Conservation (phyloP, 164 flowering plant species). For the Magnolia kwangsiensis region DNA sequence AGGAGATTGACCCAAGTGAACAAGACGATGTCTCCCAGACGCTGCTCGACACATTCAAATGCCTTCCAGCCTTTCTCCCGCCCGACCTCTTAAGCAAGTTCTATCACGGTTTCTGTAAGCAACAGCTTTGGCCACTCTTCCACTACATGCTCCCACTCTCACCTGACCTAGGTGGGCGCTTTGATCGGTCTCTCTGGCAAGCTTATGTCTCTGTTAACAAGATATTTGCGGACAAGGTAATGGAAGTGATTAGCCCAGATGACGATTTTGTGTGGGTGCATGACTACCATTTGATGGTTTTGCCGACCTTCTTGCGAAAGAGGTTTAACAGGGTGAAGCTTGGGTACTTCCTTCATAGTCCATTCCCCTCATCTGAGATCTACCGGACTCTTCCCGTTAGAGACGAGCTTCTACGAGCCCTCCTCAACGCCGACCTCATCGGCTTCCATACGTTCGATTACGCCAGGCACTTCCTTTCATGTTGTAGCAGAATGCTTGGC, state of each 20-base stretch:
- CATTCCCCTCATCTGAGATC: constrained; percentile 65
- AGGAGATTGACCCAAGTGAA: constrained; percentile 42
- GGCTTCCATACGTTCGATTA: constrained; percentile 68
- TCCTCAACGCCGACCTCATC: constrained; percentile 56
- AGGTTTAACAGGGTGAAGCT: constrained; percentile 53
- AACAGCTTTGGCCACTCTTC: constrained; percentile 60
- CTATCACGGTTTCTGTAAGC: constrained; percentile 64
- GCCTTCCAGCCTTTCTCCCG: constrained; percentile 52
- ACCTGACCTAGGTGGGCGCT: constrained; percentile 55
- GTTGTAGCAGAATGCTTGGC: constrained; percentile 71
- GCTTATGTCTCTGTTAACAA: constrained; percentile 65
- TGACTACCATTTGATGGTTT: constrained; percentile 62
- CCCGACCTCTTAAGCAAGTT: constrained; percentile 45
- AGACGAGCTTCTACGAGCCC: constrained; percentile 50
- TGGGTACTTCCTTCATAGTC: constrained; percentile 62
- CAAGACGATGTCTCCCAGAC: constrained; percentile 60
- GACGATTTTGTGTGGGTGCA: constrained; percentile 69
- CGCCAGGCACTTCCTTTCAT: constrained; percentile 66
- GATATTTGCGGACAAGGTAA: constrained; percentile 62
- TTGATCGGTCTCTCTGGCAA: constrained; percentile 57
- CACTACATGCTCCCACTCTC: constrained; percentile 70
- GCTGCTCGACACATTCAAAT: constrained; percentile 53
- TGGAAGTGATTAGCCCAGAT: constrained; percentile 64
- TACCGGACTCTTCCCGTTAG: constrained; percentile 59
- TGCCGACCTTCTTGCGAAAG: constrained; percentile 58